Base-by-base conservation (phyloP, 768 basidiomycete genomes). In the Macrocybe gigantea region DNA sequence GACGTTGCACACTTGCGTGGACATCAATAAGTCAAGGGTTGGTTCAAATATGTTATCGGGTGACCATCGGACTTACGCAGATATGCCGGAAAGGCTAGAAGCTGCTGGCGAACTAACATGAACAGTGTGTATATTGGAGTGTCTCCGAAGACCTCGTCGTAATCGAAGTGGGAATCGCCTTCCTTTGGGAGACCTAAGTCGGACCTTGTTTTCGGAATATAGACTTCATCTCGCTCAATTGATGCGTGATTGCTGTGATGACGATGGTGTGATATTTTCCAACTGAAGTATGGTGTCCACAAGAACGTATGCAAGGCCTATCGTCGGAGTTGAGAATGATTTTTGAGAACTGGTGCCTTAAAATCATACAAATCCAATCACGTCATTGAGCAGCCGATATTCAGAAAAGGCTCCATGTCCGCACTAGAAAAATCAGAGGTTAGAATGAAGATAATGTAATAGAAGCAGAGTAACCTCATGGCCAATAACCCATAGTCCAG, bases 81-180 rank as follows among this genome's bases (percentile, higher is more conserved):
- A 60, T 84, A 83, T 1, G 79, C 76, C 1, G 80, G 80, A 59
- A 82, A 82, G 0, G 76, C 80, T 9, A 82, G 60, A 31, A 82
- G 49, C 53, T 84, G 79, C 48, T 79, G 78, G 30, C 76, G 74
- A 47, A 82, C 61, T 37, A 83, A 62, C 69, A 70, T 72, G 57
- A 64, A 77, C 3, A 82, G 58, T 0, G 79, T 81, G 55, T 79
- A 83, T 40, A 83, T 64, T 0, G 81, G 79, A 1, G 81, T 82
- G 53, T 83, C 81, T 37, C 77, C 77, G 42, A 83, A 68, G 38
- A 74, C 60, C 44, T 82, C 79, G 12, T 79, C 75, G 56, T 70
- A 80, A 54, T 80, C 72, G 38, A 76, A 66, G 33, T 63, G 60
- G 9, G 60, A 50, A 41, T 64, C 51, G 7, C 49, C 57, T 35